Conservation (phyloP, 495 filamentous ascomycete species). For the Rusavskia elegans region DNA sequence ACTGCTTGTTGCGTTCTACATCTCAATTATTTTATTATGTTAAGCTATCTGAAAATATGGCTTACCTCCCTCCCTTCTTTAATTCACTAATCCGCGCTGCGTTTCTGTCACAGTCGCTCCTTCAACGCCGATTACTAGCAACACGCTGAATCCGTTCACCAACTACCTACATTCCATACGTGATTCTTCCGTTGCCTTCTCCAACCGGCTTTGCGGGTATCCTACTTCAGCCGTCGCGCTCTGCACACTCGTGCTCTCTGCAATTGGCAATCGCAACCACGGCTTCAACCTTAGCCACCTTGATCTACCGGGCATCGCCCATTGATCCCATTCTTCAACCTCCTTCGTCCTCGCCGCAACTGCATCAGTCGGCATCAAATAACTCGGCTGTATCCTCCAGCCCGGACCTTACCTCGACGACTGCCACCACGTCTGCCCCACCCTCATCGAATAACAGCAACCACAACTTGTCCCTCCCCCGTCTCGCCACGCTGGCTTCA, state of each 20-base stretch:
- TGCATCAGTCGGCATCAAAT: slow-evolving; percentile 21
- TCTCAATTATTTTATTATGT: too few relatives aligned
- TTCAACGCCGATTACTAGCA: background rate
- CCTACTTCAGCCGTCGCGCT: background rate
- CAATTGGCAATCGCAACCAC: slow-evolving; percentile 18
- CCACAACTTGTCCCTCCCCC: slow-evolving; percentile 32
- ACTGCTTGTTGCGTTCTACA: too few relatives aligned
- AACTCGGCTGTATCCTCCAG: slow-evolving; percentile 15
- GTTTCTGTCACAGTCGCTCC: background rate
- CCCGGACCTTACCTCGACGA: slow-evolving; percentile 15
- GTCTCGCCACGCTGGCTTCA: slow-evolving; percentile 45
- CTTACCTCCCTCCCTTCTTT: background rate
- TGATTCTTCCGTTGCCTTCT: too few relatives aligned
- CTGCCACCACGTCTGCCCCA: slow-evolving; percentile 22
- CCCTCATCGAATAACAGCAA: slow-evolving; percentile 17
- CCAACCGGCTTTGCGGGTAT: too few relatives aligned
- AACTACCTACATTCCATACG: too few relatives aligned
- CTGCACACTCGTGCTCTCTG: background rate
- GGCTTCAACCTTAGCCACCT: slow-evolving; percentile 33
- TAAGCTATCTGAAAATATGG: too few relatives aligned
- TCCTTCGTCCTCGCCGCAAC: slow-evolving; percentile 23
- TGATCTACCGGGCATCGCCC: slow-evolving; percentile 40
- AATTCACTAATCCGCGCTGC: background rate
- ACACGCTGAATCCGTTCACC: too few relatives aligned
- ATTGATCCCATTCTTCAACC: slow-evolving; percentile 36